Percentiles rank a stretch among this genome's conserved stretches.
These are phyloP conservation scores for Pelargonium nanum DNA, from an alignment of 345 rosid species.

Conservation along the genomic window DNA sequence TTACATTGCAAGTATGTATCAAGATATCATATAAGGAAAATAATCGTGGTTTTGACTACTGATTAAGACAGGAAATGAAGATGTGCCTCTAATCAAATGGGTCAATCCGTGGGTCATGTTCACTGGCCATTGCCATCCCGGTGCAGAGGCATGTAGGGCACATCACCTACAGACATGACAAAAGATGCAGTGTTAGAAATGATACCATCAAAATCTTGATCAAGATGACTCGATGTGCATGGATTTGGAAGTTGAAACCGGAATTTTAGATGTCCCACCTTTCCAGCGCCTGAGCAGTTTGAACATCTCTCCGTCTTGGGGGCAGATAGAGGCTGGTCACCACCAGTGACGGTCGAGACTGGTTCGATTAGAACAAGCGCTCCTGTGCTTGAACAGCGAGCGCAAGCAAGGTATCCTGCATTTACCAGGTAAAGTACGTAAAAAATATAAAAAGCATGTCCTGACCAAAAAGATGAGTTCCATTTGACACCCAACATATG, in stretches of 20 bases:
- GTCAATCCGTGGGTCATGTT: constrained; percentile 86
- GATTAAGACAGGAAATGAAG: neutral
- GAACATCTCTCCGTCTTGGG: constrained; percentile 86
- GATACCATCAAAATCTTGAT: neutral
- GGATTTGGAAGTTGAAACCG: neutral
- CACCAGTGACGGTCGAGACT: constrained; percentile 42
- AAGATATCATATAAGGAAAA: too few relatives aligned
- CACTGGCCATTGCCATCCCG: constrained; percentile 99
- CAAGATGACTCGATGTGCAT: neutral
- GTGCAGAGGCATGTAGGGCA: constrained; percentile 98
- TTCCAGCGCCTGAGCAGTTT: constrained; percentile 92
- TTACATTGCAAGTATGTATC: too few relatives aligned
- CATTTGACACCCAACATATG: too few relatives aligned
- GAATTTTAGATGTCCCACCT: constrained; percentile 33
- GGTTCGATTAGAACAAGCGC: constrained; percentile 59
- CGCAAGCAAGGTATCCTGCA: constrained; percentile 95
- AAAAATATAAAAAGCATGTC: too few relatives aligned
- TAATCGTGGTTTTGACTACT: too few relatives aligned
- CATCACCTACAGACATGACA: constrained; percentile 69
- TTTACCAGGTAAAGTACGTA: constrained; percentile 5
- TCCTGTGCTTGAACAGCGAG: constrained; percentile 87
- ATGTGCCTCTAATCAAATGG: constrained; percentile 55
- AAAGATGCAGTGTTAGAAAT: neutral
- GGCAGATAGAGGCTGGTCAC: constrained; percentile 38
- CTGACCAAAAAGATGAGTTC: too few relatives aligned